Base-by-base conservation (phyloP, 2,329 filamentous ascomycete genomes). In the Berkeleyomyces basicola region DNA sequence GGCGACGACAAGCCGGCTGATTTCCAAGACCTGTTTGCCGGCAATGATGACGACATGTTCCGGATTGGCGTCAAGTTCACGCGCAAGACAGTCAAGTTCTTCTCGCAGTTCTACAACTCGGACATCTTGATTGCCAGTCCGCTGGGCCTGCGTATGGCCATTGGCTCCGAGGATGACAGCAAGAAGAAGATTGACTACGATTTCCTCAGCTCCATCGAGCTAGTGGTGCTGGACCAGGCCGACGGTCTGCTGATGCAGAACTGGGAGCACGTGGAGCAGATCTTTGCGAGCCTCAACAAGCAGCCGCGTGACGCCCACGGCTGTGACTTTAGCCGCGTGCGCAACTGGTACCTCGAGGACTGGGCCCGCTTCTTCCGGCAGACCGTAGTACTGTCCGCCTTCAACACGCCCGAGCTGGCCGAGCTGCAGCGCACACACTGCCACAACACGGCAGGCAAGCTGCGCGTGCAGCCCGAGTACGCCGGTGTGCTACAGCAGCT, bases 1-100 rank as follows among this genome's bases (percentile, higher is more conserved):
- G 83, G 85, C 36, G 77, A 81, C 7, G 84, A 88, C 70, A 89
- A 90, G 70, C 86, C 93, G 0, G 86, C 85, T 2, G 93, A 97
- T 71, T 97, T 95, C 74, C 79, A 82, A 33, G 88, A 95, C 63
- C 79, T 97, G 0, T 99, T 99, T 70, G 86, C 86, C 65, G 93
- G 93, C 64, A 97, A 96, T 71, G 90, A 96, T 71, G 93, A 97
- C 71, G 93, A 99, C 74, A 93, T 95, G 82, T 99, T 97, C 75
- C 84, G 92, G 2, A 77, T 97, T 1, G 93, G 92, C n/a, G 74
- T 99, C 70, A 99, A 97, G 73, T 95, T 99, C 72, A 97, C 93
- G 0, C 83, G 93, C 65, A 97, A 96, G 74, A 95, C 90, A 0
- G 79, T 97, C 70, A 97, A 96, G 72, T 93, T 88, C 71, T 99